A percentile compares a stretch with the other conserved stretches of the same genome.
phyloP scores from a whole-genome alignment of 495 filamentous ascomycete genomes.

The Talaromyces stipitatus region DNA sequence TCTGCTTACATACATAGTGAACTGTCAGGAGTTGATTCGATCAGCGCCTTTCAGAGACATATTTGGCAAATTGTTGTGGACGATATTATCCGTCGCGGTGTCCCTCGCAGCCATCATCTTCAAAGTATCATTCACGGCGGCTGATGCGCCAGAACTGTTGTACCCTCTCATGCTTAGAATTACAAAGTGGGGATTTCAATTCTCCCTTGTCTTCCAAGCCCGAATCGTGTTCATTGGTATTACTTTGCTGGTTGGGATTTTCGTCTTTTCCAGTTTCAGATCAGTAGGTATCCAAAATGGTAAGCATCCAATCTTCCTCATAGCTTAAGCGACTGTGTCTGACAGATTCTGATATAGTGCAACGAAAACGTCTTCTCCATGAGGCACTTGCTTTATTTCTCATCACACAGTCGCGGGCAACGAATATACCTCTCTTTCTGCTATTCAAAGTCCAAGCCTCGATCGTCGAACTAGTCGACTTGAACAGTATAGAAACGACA shows the following conservation, averaged over 20 bases:
- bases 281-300: not conserved
- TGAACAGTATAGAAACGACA: slow-evolving; percentile 48
- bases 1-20: slow-evolving; percentile 55
- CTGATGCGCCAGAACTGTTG: slow-evolving; percentile 82
- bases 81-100: slow-evolving; percentile 13
- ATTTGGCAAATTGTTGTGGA: slow-evolving; percentile 17
- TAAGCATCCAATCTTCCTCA: not conserved
- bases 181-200: slow-evolving; percentile 37
- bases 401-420: slow-evolving; percentile 74
- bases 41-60: slow-evolving; percentile 18
- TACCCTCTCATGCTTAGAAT: slow-evolving; percentile 40
- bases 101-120: slow-evolving; percentile 61
- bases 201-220: slow-evolving; percentile 38
- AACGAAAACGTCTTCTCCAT: slow-evolving; percentile 36
- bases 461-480: slow-evolving; percentile 38
- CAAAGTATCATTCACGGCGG: slow-evolving; percentile 72
- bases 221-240: slow-evolving; percentile 43
- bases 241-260: slow-evolving; percentile 22
- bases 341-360: not conserved
- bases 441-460: slow-evolving; percentile 54
- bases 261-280: slow-evolving; percentile 15
- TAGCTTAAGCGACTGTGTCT: not conserved
- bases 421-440: slow-evolving; percentile 78
- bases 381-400: slow-evolving; percentile 69
- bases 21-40: slow-evolving; percentile 25